Evolutionary conservation across 208 protist species (phyloP), one percentile per base, ranked within the genome.

Genomic region (Leishmania major): DNA sequence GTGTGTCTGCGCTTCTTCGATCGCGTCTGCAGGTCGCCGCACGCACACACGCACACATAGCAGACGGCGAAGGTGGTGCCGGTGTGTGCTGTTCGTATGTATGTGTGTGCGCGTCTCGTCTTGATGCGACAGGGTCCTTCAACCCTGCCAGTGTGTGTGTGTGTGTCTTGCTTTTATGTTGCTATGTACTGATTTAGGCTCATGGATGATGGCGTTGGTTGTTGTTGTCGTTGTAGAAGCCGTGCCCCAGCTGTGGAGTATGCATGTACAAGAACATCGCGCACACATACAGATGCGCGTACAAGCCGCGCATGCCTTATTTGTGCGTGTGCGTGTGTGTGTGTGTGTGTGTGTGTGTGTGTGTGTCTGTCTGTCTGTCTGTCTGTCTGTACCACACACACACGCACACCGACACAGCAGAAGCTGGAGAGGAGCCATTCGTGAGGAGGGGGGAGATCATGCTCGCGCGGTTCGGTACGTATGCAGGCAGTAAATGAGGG

Each of bases 171-270:
- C 40, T 78, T 77, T 70, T 77, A 70, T 73, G n/a, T 75, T 49
- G 55, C 77, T 77, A 53, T 67, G 47, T 66, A 62, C 62, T 77
- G 70, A 75, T 82, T 66, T 81, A 22, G 31, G 8, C 5, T 35
- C 17, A 6, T 35, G 28, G 35, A 31, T 31, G 59, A 31, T 78
- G n/a, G 22, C 4, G 15, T 51, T 77, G 28, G 22, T 69, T 79
- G 40, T 47, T 64, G 22, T 80, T 77, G 59, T 60, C 37, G 1
- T 66, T 70, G 43, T 78, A 47, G 43, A 75, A 55, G 35, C 45
- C 28, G 59, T 35, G 22, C 66, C 35, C 35, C 37, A 22, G 28
- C 3, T 70, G 15, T 70, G 59, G 59, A 31, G 28, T 4, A 64
- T 7, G 10, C 66, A 25, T 22, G 37, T 28, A 45, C 37, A 45